These are phyloP conservation scores for Monosporascus ibericus DNA, from an alignment of 2,329 filamentous ascomycete genomes.

Conservation along the genomic window DNA sequence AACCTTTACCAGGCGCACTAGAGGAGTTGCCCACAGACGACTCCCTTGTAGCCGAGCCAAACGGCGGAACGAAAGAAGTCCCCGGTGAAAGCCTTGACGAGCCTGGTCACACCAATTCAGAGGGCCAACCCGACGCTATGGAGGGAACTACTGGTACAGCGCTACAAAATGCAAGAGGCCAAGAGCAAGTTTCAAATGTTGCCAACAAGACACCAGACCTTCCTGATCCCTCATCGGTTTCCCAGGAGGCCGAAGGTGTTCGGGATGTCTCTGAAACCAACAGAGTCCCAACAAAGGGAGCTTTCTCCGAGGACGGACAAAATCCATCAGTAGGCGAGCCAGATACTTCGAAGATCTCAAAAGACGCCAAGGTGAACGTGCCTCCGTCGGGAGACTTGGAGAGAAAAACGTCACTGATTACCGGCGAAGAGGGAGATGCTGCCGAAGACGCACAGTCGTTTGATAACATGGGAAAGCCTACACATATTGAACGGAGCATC, in stretches of 20 bases:
- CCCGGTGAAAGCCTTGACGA: not conserved
- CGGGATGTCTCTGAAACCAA: slow-evolving; percentile 1
- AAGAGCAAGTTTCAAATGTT: not conserved
- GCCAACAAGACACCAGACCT: not conserved
- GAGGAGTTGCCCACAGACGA: slow-evolving; percentile 16
- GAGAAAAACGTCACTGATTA: not conserved
- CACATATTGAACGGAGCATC: slow-evolving; percentile 22
- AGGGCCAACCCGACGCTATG: not conserved
- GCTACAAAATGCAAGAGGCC: not conserved
- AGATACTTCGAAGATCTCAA: slow-evolving; percentile 12
- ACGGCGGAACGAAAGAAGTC: slow-evolving; percentile 7
- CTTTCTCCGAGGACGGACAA: not conserved
- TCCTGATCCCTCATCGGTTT: slow-evolving; percentile 10
- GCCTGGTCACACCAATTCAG: not conserved
- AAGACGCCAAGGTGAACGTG: slow-evolving; percentile 9
- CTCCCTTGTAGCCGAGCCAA: slow-evolving; percentile 9
- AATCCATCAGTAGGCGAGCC: slow-evolving; percentile 11
- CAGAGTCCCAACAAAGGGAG: slow-evolving; percentile 6
- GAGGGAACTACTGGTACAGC: not conserved
- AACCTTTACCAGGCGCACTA: not conserved
- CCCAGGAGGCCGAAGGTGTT: slow-evolving; percentile 15
- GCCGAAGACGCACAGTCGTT: slow-evolving; percentile 7
- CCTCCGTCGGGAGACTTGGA: not conserved
- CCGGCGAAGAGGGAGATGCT: not conserved
- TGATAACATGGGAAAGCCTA: slow-evolving; percentile 26